These are phyloP conservation scores for Erodium moschatum DNA, from an alignment of 441 rosid species.

Conservation along the genomic window DNA sequence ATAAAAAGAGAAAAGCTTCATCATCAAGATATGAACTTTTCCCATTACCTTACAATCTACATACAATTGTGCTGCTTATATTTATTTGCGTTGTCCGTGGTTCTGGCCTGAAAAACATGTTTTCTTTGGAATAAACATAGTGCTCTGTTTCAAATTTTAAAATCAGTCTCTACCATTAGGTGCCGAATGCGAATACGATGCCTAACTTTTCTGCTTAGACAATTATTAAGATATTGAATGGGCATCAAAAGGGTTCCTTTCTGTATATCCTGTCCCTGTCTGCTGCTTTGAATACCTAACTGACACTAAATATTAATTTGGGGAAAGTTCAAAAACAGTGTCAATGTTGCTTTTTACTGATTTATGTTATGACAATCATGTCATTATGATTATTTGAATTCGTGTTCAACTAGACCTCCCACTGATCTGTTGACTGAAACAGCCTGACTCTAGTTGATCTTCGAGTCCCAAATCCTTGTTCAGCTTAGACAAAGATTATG, in stretches of 20 bases:
- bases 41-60: not conserved
- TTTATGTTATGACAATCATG: too few relatives aligned
- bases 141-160: not conserved
- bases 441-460: too few relatives aligned
- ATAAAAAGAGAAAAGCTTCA: not conserved
- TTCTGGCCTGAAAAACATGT: too few relatives aligned
- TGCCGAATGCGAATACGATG: not conserved
- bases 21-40: not conserved
- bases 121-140: not conserved
- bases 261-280: not conserved
- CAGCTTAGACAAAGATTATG: too few relatives aligned
- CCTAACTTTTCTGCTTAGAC: not conserved
- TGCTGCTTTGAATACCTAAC: not conserved
- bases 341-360: not conserved
- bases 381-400: too few relatives aligned
- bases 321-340: not conserved
- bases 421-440: too few relatives aligned
- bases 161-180: not conserved
- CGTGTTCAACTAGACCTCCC: too few relatives aligned
- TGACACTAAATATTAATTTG: not conserved
- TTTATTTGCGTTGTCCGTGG: too few relatives aligned
- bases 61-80: too few relatives aligned
- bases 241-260: not conserved
- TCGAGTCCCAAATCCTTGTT: too few relatives aligned
- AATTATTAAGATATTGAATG: conserved; percentile 4